phyloP scores from a whole-genome alignment of 179 eudicot species.

The Beta macrorhiza region DNA sequence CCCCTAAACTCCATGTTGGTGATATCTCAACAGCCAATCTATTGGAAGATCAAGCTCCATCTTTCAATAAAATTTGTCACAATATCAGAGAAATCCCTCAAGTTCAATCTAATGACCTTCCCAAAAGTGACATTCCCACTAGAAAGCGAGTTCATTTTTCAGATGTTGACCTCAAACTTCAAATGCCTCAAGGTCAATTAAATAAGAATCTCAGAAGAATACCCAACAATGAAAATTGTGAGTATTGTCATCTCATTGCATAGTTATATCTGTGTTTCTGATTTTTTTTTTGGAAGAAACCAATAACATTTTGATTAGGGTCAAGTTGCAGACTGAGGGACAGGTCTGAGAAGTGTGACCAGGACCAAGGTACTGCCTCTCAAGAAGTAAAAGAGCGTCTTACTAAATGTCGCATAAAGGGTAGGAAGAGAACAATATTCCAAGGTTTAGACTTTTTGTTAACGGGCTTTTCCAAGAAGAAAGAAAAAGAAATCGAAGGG shows the following conservation, averaged over 20 bases:
- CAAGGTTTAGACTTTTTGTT: conserved; percentile 70
- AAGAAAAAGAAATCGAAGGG: conserved; percentile 64
- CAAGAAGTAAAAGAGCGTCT: conserved; percentile 51
- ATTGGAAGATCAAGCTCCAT: conserved; percentile 26
- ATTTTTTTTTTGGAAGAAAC: conserved; percentile 12
- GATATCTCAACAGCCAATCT: conserved; percentile 25
- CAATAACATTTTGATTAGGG: conserved; percentile 30
- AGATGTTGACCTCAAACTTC: conserved; percentile 34
- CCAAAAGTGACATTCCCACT: conserved; percentile 31
- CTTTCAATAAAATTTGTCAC: conserved; percentile 22
- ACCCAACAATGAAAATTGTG: conserved; percentile 34
- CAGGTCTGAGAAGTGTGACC: conserved; percentile 30
- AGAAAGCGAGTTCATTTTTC: conserved; percentile 68
- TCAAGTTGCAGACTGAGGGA: conserved; percentile 36
- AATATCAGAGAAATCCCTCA: conserved; percentile 28
- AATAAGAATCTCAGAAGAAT: conserved; percentile 28
- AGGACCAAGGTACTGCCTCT: conserved; percentile 34
- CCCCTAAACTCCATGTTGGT: conserved; percentile 35
- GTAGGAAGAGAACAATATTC: conserved; percentile 50
- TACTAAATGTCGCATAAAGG: conserved; percentile 34
- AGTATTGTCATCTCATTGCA: conserved; percentile 24
- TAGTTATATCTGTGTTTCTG: background rate
- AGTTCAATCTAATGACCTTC: conserved; percentile 22
- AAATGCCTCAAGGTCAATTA: conserved; percentile 14
- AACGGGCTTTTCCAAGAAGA: conserved; percentile 68